Evolutionary conservation across 768 basidiomycete genomes (phyloP).

Genomic region (Amanita pallidorosea): DNA sequence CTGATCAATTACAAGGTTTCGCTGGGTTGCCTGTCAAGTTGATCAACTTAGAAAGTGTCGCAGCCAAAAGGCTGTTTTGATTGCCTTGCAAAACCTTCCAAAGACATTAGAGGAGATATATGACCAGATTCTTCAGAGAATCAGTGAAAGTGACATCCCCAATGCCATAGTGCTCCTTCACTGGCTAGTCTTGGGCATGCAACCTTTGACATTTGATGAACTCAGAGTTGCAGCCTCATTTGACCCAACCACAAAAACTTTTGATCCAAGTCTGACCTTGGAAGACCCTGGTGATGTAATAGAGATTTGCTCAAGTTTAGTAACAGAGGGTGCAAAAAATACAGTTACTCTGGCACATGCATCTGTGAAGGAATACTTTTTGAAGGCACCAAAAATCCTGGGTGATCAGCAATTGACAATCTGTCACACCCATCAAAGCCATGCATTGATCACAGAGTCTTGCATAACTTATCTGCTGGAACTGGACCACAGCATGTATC

Average conservation of each 20-base stretch:
- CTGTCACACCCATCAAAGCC: too few relatives aligned
- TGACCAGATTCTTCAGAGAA: slow-evolving; percentile 2
- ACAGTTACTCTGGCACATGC: not conserved
- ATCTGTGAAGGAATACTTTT: slow-evolving; percentile 1
- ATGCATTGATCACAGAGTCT: too few relatives aligned
- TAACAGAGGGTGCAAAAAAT: not conserved
- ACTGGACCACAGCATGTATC: too few relatives aligned
- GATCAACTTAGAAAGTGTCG: not conserved
- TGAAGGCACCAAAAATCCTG: not conserved
- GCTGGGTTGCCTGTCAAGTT: not conserved
- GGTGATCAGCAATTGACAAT: too few relatives aligned
- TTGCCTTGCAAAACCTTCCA: not conserved
- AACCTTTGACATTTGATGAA: not conserved
- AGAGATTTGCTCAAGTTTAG: not conserved
- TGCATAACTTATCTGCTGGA: too few relatives aligned
- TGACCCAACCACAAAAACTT: not conserved
- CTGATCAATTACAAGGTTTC: not conserved
- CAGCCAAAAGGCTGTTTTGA: not conserved
- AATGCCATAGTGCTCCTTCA: not conserved
- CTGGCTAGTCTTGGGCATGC: not conserved
- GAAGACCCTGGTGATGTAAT: not conserved
- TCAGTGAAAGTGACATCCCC: not conserved
- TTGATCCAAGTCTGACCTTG: not conserved
- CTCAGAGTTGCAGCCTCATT: not conserved
- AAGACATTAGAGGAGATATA: not conserved